Conservation (phyloP, 2,329 filamentous ascomycete species). For the Fusarium chuoi region DNA sequence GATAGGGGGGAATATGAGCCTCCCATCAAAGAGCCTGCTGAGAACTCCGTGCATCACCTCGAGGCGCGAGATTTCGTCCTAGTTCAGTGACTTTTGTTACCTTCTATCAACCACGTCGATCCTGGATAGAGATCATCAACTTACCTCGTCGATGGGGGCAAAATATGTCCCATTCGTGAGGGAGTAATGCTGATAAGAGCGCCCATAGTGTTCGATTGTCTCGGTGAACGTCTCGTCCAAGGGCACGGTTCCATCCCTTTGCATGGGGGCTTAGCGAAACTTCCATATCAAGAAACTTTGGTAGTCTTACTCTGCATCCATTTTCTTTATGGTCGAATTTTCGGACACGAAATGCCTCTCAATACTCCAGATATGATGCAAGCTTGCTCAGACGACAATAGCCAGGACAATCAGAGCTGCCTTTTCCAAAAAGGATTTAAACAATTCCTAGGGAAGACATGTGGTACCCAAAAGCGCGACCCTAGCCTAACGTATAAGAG, state of each 20-base stretch:
- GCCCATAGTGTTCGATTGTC: conserved; percentile 68
- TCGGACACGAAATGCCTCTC: not conserved
- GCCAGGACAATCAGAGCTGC: conserved; percentile 24
- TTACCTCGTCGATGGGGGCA: conserved; percentile 77
- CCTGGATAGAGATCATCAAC: conserved; percentile 16
- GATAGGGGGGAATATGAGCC: conserved; percentile 77
- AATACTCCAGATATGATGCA: conserved; percentile 11
- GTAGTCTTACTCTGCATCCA: conserved; percentile 48
- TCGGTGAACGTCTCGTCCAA: conserved; percentile 69
- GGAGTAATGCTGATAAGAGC: conserved; percentile 75
- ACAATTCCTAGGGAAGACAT: conserved; percentile 42
- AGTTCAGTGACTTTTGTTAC: conserved; percentile 18
- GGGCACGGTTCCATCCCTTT: conserved; percentile 60
- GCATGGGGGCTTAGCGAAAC: conserved; percentile 38
- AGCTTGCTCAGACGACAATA: conserved; percentile 12
- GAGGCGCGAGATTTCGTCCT: conserved; percentile 76
- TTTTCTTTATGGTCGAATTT: conserved; percentile 27
- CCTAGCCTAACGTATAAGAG: conserved; percentile 46
- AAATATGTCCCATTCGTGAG: conserved; percentile 73
- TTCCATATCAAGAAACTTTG: conserved; percentile 7
- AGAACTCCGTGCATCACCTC: conserved; percentile 72
- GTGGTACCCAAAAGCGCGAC: conserved; percentile 47
- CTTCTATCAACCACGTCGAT: conserved; percentile 1
- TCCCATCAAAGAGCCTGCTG: conserved; percentile 70
- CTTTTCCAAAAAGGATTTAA: conserved; percentile 38